Percentiles rank a stretch among this genome's conserved stretches.
phyloP scores from a whole-genome alignment of 2,329 filamentous ascomycete genomes.

The Alternaria sp. region DNA sequence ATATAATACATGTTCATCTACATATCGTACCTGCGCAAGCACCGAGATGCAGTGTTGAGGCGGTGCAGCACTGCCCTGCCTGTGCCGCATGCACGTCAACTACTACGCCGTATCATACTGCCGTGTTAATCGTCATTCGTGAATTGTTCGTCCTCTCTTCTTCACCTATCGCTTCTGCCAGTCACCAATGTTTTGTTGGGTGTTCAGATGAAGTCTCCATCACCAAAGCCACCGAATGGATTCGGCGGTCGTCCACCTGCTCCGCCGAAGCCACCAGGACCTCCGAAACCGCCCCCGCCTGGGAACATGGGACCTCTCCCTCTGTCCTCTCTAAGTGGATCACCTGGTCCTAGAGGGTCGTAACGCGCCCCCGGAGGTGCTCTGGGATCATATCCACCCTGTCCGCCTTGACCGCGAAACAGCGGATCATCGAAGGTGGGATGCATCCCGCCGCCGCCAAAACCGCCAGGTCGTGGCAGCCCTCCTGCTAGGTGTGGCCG shows the following conservation, averaged over 20 bases:
- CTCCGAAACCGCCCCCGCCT: conserved; percentile 55
- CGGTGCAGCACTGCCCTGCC: not conserved
- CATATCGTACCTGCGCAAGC: not conserved
- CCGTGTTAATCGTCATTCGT: conserved; percentile 7
- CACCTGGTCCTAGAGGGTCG: conserved; percentile 73
- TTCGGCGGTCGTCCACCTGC: conserved; percentile 60
- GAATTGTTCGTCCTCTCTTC: not conserved
- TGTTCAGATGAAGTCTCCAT: conserved; percentile 61
- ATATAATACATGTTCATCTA: not conserved
- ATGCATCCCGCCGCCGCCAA: conserved; percentile 85
- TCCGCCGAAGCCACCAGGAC: conserved; percentile 45
- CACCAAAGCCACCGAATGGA: conserved; percentile 66
- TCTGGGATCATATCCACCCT: conserved; percentile 67
- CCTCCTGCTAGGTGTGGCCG: conserved; percentile 69
- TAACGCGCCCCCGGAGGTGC: conserved; percentile 89
- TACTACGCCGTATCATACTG: not conserved
- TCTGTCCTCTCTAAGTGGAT: conserved; percentile 49
- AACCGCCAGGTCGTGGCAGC: conserved; percentile 62
- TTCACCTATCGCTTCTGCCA: not conserved
- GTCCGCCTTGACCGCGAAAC: conserved; percentile 67
- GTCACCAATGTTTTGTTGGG: not conserved
- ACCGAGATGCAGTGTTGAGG: not conserved
- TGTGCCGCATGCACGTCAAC: conserved; percentile 3
- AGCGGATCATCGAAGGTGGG: conserved; percentile 92
- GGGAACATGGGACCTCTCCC: conserved; percentile 39